phyloP scores from a whole-genome alignment of 371 early-diverging fungal genomes.

The Coemansia sp. region DNA sequence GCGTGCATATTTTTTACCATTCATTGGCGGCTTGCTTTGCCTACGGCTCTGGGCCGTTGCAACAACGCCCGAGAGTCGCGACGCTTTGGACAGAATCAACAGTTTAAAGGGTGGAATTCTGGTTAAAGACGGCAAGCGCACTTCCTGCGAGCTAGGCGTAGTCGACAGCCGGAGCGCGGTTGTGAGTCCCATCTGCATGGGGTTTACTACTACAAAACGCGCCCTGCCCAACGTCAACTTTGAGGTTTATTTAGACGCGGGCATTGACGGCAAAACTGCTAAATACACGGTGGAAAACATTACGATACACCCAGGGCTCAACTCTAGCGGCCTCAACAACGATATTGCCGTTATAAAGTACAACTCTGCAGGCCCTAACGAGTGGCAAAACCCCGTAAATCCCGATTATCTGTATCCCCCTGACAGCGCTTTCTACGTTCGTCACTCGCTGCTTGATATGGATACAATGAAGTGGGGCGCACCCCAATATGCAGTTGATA shows the following conservation, averaged over 20 bases:
- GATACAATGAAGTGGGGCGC: background rate
- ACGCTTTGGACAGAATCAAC: background rate
- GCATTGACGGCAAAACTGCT: background rate
- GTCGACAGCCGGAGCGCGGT: conserved; percentile 3
- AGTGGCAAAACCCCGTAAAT: background rate
- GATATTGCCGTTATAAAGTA: background rate
- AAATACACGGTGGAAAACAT: background rate
- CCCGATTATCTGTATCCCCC: background rate
- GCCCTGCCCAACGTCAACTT: background rate
- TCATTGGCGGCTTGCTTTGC: too few species aligned
- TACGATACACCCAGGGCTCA: background rate
- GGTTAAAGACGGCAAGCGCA: conserved; percentile 11
- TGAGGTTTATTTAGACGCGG: conserved; percentile 4
- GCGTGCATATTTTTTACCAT: too few species aligned
- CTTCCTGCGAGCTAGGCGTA: conserved; percentile 9
- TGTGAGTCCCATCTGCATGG: background rate
- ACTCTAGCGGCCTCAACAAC: background rate
- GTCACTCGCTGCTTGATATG: background rate
- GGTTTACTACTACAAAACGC: background rate
- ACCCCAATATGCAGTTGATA: background rate
- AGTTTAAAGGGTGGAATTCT: conserved; percentile 9
- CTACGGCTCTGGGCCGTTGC: too few species aligned
- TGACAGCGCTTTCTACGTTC: background rate
- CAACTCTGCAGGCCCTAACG: background rate
- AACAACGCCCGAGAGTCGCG: background rate